Evolutionary conservation across 179 eudicot species (phyloP).

Genomic region (Silene vulgaris): DNA sequence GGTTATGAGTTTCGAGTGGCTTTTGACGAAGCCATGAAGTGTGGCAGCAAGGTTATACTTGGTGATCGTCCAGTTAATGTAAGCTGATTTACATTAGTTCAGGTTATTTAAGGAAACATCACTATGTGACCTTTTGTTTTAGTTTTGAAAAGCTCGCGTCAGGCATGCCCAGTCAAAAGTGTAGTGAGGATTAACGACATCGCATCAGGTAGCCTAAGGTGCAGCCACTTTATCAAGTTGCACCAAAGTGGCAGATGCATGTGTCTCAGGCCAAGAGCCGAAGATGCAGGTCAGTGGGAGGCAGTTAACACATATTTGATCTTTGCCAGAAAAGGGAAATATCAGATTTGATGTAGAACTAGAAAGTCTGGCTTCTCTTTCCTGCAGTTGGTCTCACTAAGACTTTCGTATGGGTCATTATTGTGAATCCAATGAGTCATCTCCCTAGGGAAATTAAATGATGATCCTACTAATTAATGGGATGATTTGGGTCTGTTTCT

Average conservation of each 20-base stretch:
- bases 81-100: conserved; percentile 25
- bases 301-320: no score
- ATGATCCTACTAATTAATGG: no score
- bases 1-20: conserved; percentile 94
- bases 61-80: conserved; percentile 97
- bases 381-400: not conserved
- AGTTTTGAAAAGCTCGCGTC: not conserved
- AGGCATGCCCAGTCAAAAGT: not conserved
- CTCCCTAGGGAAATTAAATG: no score
- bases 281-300: no score
- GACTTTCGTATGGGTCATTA: no score
- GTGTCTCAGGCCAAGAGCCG: no score
- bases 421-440: no score
- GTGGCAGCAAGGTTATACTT: conserved; percentile 83
- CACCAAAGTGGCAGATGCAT: no score
- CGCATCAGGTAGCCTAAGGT: not conserved
- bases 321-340: no score
- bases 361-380: not conserved
- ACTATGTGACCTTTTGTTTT: not conserved
- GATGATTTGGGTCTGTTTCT: no score
- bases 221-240: no score
- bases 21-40: conserved; percentile 86
- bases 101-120: not conserved
- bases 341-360: not conserved
- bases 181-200: not conserved